Evolutionary conservation across 176 grass and related monocot genomes (phyloP).

Genomic region (Paspalum vaginatum): DNA sequence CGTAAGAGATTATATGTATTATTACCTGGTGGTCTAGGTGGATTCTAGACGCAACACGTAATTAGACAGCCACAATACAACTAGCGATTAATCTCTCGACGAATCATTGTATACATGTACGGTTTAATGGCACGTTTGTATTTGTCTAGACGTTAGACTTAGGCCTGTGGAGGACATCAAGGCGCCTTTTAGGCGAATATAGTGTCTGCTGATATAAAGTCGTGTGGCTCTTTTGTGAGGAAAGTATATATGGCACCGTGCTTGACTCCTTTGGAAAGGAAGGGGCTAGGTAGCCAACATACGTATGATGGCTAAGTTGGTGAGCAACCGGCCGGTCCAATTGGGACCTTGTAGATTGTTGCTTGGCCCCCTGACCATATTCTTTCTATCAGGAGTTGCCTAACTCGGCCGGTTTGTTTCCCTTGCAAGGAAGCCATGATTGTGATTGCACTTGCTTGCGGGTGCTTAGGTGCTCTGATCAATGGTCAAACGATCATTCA

Average conservation of each 20-base stretch:
- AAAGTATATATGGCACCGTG: neutral
- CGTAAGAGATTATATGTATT: neutral
- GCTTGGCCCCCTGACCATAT: conserved; percentile 25
- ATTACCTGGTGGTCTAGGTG: no score
- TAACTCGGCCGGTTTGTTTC: conserved; percentile 30
- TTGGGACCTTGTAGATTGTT: conserved; percentile 13
- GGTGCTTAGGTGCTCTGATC: conserved; percentile 27
- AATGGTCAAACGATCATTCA: neutral
- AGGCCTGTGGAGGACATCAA: no score
- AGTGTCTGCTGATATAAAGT: no score
- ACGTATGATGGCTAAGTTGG: conserved; percentile 34
- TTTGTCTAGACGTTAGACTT: no score
- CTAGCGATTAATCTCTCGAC: no score
- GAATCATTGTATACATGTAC: no score
- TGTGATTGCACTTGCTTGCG: conserved; percentile 8
- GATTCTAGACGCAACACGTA: no score
- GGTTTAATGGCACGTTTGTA: no score
- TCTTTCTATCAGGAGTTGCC: conserved; percentile 24
- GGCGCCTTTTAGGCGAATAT: no score
- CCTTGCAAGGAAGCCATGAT: conserved; percentile 48
- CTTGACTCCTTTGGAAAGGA: conserved; percentile 6
- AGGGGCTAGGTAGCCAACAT: conserved; percentile 45
- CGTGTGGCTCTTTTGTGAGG: neutral
- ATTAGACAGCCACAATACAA: no score
- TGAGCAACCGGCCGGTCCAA: conserved; percentile 45